A percentile compares a stretch with the other conserved stretches of the same genome.
Evolutionary conservation across 805 yeast species (phyloP).

Genomic region (Pachysolen tannophilus): DNA sequence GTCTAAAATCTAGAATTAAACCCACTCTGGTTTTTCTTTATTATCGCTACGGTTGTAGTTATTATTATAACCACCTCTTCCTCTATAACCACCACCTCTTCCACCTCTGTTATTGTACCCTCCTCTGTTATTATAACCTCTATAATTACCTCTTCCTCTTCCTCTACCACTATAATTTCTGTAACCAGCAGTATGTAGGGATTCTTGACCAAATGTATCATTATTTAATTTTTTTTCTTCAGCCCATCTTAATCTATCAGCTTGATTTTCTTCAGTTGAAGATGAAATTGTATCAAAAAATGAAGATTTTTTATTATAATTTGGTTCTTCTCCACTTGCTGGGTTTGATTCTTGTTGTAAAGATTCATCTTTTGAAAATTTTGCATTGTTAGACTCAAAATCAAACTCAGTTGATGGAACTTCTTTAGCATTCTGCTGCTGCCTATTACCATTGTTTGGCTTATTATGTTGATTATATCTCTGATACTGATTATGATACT

Average conservation of each 20-base stretch:
- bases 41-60: neutral
- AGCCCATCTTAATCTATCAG: slow-evolving; percentile 49
- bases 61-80: slow-evolving; percentile 11
- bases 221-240: slow-evolving; percentile 66
- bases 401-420: slow-evolving; percentile 61
- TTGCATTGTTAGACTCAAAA: slow-evolving; percentile 67
- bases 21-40: slow-evolving; percentile 13
- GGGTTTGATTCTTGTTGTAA: slow-evolving; percentile 24
- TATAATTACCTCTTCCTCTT: slow-evolving; percentile 40
- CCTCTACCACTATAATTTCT: slow-evolving; percentile 40
- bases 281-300: slow-evolving; percentile 85
- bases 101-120: slow-evolving; percentile 25
- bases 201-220: slow-evolving; percentile 79
- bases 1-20: slow-evolving; percentile 1
- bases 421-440: slow-evolving; percentile 12
- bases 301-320: slow-evolving; percentile 74
- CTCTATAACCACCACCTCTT: slow-evolving; percentile 10
- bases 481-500: slow-evolving; percentile 14
- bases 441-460: slow-evolving; percentile 1
- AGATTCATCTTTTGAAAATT: slow-evolving; percentile 46
- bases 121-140: slow-evolving; percentile 28
- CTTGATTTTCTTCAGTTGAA: slow-evolving; percentile 40
- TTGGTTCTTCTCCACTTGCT: slow-evolving; percentile 23
- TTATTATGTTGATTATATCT: slow-evolving; percentile 6
- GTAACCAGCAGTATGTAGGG: slow-evolving; percentile 33